phyloP scores from a whole-genome alignment of 768 basidiomycete genomes.

The Baorangia bicolor region DNA sequence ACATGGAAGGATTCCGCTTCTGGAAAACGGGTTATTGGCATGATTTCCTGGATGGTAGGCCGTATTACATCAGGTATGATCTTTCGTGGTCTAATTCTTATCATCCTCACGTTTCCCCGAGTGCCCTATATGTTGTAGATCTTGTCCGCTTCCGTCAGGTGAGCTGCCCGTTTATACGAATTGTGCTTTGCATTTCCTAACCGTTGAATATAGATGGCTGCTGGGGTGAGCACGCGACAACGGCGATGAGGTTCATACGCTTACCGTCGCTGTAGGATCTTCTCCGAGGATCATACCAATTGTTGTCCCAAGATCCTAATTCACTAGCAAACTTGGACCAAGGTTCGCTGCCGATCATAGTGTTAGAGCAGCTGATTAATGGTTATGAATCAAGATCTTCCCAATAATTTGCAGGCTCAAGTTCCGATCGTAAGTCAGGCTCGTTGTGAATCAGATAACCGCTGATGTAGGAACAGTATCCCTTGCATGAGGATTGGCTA shows the following conservation, averaged over 20 bases:
- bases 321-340: constrained; percentile 95
- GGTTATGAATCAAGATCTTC: constrained; percentile 61
- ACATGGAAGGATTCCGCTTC: constrained; percentile 98
- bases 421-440: constrained; percentile 89
- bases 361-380: background rate
- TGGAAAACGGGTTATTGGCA: constrained; percentile 99
- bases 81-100: background rate
- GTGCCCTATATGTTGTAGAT: constrained; percentile 95
- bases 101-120: constrained; percentile 32
- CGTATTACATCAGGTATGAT: constrained; percentile 92
- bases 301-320: constrained; percentile 89
- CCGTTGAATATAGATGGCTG: constrained; percentile 43
- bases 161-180: background rate
- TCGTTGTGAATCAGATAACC: background rate
- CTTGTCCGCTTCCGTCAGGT: constrained; percentile 93
- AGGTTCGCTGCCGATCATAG: constrained; percentile 42
- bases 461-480: constrained; percentile 51
- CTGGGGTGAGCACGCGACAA: constrained; percentile 44
- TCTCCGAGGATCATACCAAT: constrained; percentile 88
- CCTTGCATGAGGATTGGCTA: constrained; percentile 90
- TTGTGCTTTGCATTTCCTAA: background rate
- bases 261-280: constrained; percentile 56
- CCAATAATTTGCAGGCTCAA: constrained; percentile 89
- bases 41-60: constrained; percentile 76
- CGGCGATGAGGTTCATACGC: background rate